Conservation (phyloP, 306 rosid species). For the Quercus rubra region DNA sequence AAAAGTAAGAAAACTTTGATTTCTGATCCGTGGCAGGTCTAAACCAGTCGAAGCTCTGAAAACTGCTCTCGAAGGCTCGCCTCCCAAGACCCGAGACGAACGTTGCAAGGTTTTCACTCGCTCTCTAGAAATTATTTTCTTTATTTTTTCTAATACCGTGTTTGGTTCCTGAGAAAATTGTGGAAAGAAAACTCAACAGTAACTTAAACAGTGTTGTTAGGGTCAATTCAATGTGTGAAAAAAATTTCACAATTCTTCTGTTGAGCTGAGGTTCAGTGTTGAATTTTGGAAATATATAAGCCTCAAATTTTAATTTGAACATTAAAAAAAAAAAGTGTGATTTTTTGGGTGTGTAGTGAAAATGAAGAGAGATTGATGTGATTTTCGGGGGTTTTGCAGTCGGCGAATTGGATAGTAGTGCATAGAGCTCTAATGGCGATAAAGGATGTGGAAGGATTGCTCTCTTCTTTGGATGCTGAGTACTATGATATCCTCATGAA, state of each 20-base stretch:
- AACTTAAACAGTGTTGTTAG: neutral
- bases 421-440: constrained; percentile 97
- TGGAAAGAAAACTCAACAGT: neutral
- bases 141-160: neutral
- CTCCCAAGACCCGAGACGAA: constrained; percentile 79
- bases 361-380: constrained; percentile 8
- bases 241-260: neutral
- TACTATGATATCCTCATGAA: constrained; percentile 96
- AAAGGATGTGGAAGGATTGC: constrained; percentile 91
- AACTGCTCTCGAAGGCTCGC: constrained; percentile 97
- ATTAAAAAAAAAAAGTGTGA: neutral
- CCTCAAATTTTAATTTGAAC: neutral
- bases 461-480: constrained; percentile 95
- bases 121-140: neutral
- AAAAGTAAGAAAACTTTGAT: neutral
- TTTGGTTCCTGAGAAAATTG: neutral
- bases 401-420: constrained; percentile 93
- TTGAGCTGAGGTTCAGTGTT: neutral
- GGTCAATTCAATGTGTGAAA: neutral
- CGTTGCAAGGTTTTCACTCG: constrained; percentile 73
- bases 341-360: neutral
- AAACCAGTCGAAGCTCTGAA: constrained; percentile 87
- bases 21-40: constrained; percentile 41
- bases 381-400: constrained; percentile 35
- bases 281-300: neutral